Conservation (phyloP, 2,329 filamentous ascomycete genomes). For the Fusarium sp. region DNA sequence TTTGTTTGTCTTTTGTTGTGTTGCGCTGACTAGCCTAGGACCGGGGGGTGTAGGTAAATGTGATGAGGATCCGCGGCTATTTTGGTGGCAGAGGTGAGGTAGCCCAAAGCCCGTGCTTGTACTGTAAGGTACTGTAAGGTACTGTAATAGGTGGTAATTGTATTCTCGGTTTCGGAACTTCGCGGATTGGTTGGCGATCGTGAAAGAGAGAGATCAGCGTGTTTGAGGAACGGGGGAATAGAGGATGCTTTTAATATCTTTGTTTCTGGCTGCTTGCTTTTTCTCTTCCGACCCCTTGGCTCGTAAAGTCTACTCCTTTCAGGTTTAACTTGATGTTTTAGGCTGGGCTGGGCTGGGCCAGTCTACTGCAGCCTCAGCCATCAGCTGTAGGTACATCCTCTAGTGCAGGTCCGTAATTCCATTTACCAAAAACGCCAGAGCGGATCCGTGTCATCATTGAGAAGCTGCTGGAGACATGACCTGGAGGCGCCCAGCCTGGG, state of each 20-base stretch:
- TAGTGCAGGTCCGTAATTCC: not conserved
- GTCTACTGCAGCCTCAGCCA: not conserved
- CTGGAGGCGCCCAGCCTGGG: not conserved
- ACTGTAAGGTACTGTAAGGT: not conserved
- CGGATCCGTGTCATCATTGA: slow-evolving; percentile 29
- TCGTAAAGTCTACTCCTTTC: not conserved
- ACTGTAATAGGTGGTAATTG: slow-evolving; percentile 3
- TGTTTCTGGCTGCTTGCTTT: slow-evolving; percentile 16
- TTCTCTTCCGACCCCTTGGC: not conserved
- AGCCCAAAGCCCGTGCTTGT: slow-evolving; percentile 4
- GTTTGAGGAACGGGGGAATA: not conserved
- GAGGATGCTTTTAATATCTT: slow-evolving; percentile 15
- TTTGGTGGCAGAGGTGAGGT: slow-evolving; percentile 24
- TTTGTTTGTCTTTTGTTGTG: slow-evolving; percentile 8
- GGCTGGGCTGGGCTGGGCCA: not conserved
- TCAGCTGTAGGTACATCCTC: not conserved
- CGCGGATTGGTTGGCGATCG: slow-evolving; percentile 34
- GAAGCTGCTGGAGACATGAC: not conserved
- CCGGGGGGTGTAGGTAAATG: slow-evolving; percentile 20
- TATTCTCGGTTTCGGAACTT: slow-evolving; percentile 27
- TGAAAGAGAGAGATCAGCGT: slow-evolving; percentile 16
- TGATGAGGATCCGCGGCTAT: slow-evolving; percentile 41
- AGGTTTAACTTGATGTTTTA: not conserved
- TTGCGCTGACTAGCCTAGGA: not conserved
- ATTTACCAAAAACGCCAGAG: slow-evolving; percentile 21